These are phyloP conservation scores for Dictyostelium brefeldianum DNA, from an alignment of 78 protist genomes.

Conservation along the genomic window DNA sequence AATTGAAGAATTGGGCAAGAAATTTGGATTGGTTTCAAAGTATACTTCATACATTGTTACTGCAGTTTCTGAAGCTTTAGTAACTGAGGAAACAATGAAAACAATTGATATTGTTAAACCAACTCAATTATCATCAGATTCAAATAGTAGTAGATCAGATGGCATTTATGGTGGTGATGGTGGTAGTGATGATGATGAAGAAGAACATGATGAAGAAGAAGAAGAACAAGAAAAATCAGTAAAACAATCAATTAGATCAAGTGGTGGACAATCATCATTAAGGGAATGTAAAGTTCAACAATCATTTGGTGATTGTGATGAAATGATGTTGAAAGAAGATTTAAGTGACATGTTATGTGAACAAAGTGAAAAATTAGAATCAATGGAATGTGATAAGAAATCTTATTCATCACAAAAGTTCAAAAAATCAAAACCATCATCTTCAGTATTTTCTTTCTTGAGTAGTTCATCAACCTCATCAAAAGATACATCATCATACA, in stretches of 20 bases:
- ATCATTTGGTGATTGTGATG: too few species aligned
- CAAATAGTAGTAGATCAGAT: neutral
- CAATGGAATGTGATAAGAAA: too few species aligned
- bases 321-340: too few species aligned
- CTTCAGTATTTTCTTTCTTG: neutral
- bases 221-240: neutral
- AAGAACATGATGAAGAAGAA: neutral
- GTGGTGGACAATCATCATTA: too few species aligned
- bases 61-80: neutral
- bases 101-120: neutral
- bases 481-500: neutral
- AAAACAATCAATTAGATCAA: too few species aligned
- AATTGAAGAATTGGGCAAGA: slow-evolving; percentile 21
- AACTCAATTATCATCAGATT: neutral
- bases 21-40: slow-evolving; percentile 24
- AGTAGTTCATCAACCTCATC: neutral
- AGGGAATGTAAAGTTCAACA: too few species aligned
- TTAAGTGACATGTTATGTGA: too few species aligned
- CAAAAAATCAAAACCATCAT: neutral
- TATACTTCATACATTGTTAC: slow-evolving; percentile 56
- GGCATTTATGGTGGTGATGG: neutral
- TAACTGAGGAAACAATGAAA: slow-evolving; percentile 15
- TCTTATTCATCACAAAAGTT: too few species aligned
- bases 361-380: too few species aligned
- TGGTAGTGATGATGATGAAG: neutral